These are phyloP conservation scores for Gymnopilus dilepis DNA, from an alignment of 768 basidiomycete species.

Conservation along the genomic window DNA sequence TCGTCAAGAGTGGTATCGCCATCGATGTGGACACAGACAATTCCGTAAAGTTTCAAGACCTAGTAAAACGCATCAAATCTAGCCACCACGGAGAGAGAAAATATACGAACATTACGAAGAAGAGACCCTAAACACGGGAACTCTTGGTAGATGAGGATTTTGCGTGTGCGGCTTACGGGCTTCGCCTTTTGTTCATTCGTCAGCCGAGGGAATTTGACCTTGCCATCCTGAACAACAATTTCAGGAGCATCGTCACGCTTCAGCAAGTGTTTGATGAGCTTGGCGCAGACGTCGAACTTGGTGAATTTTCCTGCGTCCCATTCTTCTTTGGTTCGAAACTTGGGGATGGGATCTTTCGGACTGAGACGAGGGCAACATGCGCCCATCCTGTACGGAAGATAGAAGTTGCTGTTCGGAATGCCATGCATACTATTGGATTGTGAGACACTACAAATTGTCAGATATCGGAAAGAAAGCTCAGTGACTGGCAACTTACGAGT, in stretches of 20 bases:
- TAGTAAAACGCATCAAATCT: not conserved
- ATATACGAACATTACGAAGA: conserved; percentile 22
- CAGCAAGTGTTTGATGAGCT: conserved; percentile 14
- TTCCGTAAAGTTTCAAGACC: conserved; percentile 18
- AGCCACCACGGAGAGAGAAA: too few species aligned
- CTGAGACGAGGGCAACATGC: conserved; percentile 12
- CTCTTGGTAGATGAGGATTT: conserved; percentile 27
- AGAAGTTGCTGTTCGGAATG: conserved; percentile 13
- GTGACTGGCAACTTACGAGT: conserved; percentile 15
- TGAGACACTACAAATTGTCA: too few species aligned
- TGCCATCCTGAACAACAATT: conserved; percentile 18
- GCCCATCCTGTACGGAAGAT: conserved; percentile 20
- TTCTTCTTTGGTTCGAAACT: conserved; percentile 12
- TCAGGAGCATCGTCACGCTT: conserved; percentile 18
- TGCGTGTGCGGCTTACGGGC: not conserved
- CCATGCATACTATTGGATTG: too few species aligned
- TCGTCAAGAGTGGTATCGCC: conserved; percentile 14
- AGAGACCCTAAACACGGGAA: conserved; percentile 23
- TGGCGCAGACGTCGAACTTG: conserved; percentile 21
- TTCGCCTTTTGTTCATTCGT: not conserved
- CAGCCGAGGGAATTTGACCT: conserved; percentile 6
- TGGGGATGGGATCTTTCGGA: conserved; percentile 7
- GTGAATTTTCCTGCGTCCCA: conserved; percentile 21
- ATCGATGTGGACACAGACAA: conserved; percentile 13
- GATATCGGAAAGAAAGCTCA: too few species aligned